Conservation (phyloP, 352 stramenopile genomes). For the Globisporangium perplexum region DNA sequence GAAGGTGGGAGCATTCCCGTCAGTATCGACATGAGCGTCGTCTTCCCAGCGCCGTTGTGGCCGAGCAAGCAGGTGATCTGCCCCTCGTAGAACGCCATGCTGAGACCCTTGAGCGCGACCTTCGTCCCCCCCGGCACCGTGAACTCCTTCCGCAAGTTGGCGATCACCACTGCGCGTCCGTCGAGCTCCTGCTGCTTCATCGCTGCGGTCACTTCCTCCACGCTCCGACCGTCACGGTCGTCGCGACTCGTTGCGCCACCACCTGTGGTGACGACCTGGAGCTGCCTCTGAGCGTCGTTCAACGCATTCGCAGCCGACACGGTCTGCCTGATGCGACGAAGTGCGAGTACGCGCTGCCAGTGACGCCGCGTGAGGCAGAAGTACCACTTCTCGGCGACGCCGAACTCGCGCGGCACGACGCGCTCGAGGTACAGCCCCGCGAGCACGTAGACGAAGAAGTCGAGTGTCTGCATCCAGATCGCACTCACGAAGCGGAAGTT, state of each 20-base stretch:
- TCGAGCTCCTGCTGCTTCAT: constrained; percentile 48
- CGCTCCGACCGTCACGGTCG: background rate
- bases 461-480: constrained; percentile 86
- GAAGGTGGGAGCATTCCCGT: constrained; percentile 64
- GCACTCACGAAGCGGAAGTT: constrained; percentile 52
- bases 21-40: constrained; percentile 77
- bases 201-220: constrained; percentile 29
- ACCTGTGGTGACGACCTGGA: background rate
- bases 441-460: constrained; percentile 83
- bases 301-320: background rate
- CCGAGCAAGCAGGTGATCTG: constrained; percentile 94
- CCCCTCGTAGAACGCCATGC: constrained; percentile 88
- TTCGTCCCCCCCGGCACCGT: constrained; percentile 52
- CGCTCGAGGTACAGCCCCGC: constrained; percentile 89
- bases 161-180: constrained; percentile 54
- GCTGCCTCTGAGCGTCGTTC: background rate
- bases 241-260: background rate
- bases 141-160: constrained; percentile 73
- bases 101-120: constrained; percentile 83
- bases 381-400: constrained; percentile 84
- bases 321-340: background rate
- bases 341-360: constrained; percentile 35
- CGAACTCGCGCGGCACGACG: constrained; percentile 92
- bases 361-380: constrained; percentile 77
- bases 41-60: constrained; percentile 95